phyloP scores from a whole-genome alignment of 768 basidiomycete species.

The Collybia mongolica region DNA sequence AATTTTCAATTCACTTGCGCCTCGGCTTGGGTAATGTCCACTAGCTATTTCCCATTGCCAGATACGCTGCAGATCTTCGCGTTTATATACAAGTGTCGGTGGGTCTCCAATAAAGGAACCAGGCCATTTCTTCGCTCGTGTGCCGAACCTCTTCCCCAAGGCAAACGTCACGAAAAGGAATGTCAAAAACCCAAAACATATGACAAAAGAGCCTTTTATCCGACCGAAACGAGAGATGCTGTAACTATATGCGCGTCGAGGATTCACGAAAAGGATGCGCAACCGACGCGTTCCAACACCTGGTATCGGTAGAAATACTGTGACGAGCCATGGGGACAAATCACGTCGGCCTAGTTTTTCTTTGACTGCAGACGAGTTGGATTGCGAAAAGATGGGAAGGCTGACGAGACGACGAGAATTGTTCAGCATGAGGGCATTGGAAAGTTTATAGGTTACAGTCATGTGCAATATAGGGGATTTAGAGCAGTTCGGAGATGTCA shows the following conservation, averaged over 20 bases:
- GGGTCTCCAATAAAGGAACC: constrained; percentile 53
- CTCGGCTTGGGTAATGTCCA: constrained; percentile 90
- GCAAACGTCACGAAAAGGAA: constrained; percentile 42
- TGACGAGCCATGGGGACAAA: constrained; percentile 55
- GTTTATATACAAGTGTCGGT: constrained; percentile 70
- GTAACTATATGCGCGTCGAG: constrained; percentile 56
- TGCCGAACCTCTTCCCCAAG: constrained; percentile 58
- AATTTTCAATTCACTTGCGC: constrained; percentile 54
- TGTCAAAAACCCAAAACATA: constrained; percentile 45
- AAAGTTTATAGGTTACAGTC: constrained; percentile 47
- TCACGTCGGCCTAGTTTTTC: constrained; percentile 61
- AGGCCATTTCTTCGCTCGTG: constrained; percentile 64
- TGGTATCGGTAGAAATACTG: constrained; percentile 60
- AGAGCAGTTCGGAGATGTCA: too few species aligned
- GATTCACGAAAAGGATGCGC: constrained; percentile 60
- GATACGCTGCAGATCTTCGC: constrained; percentile 83
- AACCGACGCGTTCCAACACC: constrained; percentile 54
- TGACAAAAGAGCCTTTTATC: constrained; percentile 51
- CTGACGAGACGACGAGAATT: constrained; percentile 38
- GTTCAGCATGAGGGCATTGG: constrained; percentile 33
- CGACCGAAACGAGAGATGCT: constrained; percentile 57
- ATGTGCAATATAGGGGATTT: background rate
- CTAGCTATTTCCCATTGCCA: constrained; percentile 96
- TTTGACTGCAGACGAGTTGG: constrained; percentile 53
- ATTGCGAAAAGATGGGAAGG: constrained; percentile 31